Evolutionary conservation across 768 basidiomycete genomes (phyloP), one percentile per base, ranked within the genome.

Genomic region (Collybia mongolica): DNA sequence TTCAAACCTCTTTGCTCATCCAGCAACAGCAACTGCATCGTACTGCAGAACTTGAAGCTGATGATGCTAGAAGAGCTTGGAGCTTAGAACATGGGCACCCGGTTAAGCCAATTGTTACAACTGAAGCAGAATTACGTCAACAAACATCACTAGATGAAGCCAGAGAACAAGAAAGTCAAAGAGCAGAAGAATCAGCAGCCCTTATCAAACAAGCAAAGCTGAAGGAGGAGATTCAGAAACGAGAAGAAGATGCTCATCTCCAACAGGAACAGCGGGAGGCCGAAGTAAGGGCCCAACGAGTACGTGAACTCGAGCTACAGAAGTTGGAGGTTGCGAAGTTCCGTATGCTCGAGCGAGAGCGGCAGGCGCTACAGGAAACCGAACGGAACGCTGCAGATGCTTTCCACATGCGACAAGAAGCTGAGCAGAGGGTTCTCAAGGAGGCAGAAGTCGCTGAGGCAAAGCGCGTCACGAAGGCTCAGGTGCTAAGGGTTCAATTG

Each of bases 51-150:
- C 2, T 52, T 9, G 59, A 62, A 28, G 58, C 58, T 1, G 56
- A 53, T 44, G 35, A 46, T 18, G 57, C 55, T 4, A 54, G 40
- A 56, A 63, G 43, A 47, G 50, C 18, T 39, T 60, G 43, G 64
- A 65, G 48, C 47, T 48, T 26, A 58, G 64, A 67, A 20, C 47
- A 46, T 51, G 60, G 18, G 51, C 59, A 5, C 55, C 56, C 45
- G 47, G 23, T 22, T 14, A 54, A 6, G 15, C 15, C 28, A 22
- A 36, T 32, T 9, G 32, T 32, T 14, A 32, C 32, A 14, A 19
- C 6, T 15, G 8, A 41, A 19, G 5, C 15, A 23, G 4, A n/a
- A n/a, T 17, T 19, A 26, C 17, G 51, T 42, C 44, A 15, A 14
- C 24, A 18, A 7, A 26, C 48, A 39, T 12, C 6, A 37, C 20